Base-by-base conservation (phyloP, 2,329 filamentous ascomycete genomes). In the Aspergillus phoenicis region DNA sequence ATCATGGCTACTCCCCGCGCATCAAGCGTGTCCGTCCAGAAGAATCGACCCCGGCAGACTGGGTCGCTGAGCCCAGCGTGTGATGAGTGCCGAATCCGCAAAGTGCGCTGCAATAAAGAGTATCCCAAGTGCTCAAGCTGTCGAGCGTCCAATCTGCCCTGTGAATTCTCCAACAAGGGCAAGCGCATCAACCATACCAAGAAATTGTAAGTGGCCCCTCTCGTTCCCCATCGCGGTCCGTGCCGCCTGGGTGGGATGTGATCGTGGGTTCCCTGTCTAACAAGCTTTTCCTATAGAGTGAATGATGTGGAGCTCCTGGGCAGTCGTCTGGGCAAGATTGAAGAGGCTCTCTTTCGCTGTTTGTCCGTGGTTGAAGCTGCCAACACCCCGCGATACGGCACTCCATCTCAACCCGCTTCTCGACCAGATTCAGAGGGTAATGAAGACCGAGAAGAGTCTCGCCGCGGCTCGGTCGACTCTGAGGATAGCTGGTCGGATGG, bases 171-270 rank as follows among this genome's bases (percentile, higher is more conserved):
- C 22, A 49, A 49, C 24, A 49, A 49, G 45, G 45, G 45, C 45
- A 49, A 49, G 8, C 45, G 45, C 22, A 30, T 49, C 24, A 49
- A 49, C 24, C 45, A 49, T 49, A 49, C 45, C 45, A 49, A 49
- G 24, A 49, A 49, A 24, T 24, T 49, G 45, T 49, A 49, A 10
- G 45, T 49, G 8, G 8, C 41, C 41, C 41, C 41, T 22, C 41
- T 4, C 41, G 1, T 3, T 13, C 20, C 41, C 41, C 20, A 2
- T 43, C 3, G 1, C 4, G 41, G 41, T 24, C 41, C 20, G 41
- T 45, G 41, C 41, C n/a, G 39, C 15, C 39, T 13, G 13, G 39
- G 39, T 43, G 10, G n/a, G n/a, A 7, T 17, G 20, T 17, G 15
- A 6, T 13, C n/a, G 13, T 6, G 39, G 8, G 13, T 17, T 20